phyloP scores from a whole-genome alignment of 768 basidiomycete genomes.

The Mycena galericulata region DNA sequence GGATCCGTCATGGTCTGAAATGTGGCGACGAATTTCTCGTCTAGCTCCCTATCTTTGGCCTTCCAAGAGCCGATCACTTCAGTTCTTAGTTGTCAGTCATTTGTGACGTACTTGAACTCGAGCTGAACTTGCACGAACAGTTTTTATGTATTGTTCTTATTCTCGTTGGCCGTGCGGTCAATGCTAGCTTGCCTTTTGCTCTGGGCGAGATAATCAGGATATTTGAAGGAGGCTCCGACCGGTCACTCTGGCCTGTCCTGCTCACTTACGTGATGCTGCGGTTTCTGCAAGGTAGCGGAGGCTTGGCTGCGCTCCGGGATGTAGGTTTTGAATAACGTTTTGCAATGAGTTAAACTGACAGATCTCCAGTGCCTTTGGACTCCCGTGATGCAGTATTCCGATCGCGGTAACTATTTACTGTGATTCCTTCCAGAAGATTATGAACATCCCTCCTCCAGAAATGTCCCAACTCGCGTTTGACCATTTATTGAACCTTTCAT shows the following conservation, averaged over 20 bases:
- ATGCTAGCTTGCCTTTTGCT: conserved; percentile 75
- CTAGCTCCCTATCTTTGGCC: conserved; percentile 91
- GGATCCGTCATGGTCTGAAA: conserved; percentile 80
- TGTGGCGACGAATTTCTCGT: conserved; percentile 71
- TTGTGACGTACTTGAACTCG: conserved; percentile 1
- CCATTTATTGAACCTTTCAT: conserved; percentile 88
- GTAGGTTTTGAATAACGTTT: conserved; percentile 43
- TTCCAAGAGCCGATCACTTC: conserved; percentile 69
- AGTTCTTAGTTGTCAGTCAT: conserved; percentile 71
- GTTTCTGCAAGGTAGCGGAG: conserved; percentile 82
- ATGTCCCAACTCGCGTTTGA: conserved; percentile 91
- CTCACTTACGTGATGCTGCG: conserved; percentile 75
- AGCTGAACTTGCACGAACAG: conserved; percentile 47
- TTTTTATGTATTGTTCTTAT: conserved; percentile 77
- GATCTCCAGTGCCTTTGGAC: conserved; percentile 74
- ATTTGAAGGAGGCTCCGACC: conserved; percentile 59
- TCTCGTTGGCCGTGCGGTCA: conserved; percentile 81
- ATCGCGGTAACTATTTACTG: conserved; percentile 70
- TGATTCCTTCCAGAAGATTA: background rate
- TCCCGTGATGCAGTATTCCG: conserved; percentile 91
- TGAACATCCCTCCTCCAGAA: conserved; percentile 54
- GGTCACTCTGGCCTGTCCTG: conserved; percentile 77
- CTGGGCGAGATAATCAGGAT: conserved; percentile 73
- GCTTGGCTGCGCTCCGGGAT: conserved; percentile 76
- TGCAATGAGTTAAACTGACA: background rate